Evolutionary conservation across 768 basidiomycete genomes (phyloP), one percentile per base, ranked within the genome.

Genomic region (Tulasnella sp.): DNA sequence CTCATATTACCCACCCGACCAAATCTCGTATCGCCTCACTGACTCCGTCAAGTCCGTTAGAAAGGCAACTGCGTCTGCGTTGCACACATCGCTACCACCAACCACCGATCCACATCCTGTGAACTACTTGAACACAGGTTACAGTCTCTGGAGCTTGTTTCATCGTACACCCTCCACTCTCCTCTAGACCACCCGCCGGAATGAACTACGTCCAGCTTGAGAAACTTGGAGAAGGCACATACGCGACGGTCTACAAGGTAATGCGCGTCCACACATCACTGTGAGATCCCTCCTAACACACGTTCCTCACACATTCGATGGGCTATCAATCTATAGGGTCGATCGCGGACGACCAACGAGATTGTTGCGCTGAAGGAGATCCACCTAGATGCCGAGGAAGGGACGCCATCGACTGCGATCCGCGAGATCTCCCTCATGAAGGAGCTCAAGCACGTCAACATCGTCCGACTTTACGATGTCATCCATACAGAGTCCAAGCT

Each of bases 381-480:
- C 64, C 94, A 98, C 68, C 86, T 99, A 62, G 96, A 99, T 76
- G 89, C 96, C 3, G 96, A 99, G 73, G 96, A 99, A 74, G 96
- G 96, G 32, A 99, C 96, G 0, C 96, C 96, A 30, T 93, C 89
- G 48, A 99, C 96, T 13, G 96, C 96, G 56, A 99, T 99, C 70
- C 86, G 96, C 49, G 96, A 99, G 77, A 98, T 99, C 67, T 94
- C 90, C 43, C 80, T 98, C 65, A 97, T 98, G 94, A 98, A 99
- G 72, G 96, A 99, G 70, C 84, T 99, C 68, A 96, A 96, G 72
- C 96, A 99, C 67, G 84, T 90, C 76, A 99, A 99, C 75, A 95
- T 99, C 69, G 91, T 99, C 69, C 84, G 96, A 67, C 81, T 99
- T 19, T 86, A 98, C 76, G 96, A 98, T 71, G 96, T 99, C 51